A percentile compares a stretch with the other conserved stretches of the same genome.
These are phyloP conservation scores for Pelargonium fulgidum DNA, from an alignment of 441 rosid genomes.

Conservation along the genomic window DNA sequence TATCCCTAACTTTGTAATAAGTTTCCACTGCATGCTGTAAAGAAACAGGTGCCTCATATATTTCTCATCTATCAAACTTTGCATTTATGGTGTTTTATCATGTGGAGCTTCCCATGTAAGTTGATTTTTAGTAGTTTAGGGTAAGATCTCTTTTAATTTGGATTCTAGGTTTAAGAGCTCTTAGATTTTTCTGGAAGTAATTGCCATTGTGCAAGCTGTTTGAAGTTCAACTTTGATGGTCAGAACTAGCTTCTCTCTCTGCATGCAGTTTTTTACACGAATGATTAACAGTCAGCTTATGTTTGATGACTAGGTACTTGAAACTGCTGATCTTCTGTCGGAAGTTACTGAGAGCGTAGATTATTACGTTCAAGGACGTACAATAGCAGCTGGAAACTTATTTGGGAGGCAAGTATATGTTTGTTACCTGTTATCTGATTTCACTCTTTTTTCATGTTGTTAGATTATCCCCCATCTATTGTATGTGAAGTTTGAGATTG, in stretches of 20 bases:
- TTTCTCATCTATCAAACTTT: no score
- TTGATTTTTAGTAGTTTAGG: no score
- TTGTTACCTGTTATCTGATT: constrained; percentile 10
- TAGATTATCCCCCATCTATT: constrained; percentile 1
- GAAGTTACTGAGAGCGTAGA: constrained; percentile 99
- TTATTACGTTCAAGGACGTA: constrained; percentile 96
- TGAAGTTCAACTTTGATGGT: no score
- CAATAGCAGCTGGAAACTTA: constrained; percentile 92
- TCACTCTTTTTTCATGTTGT: constrained; percentile 1
- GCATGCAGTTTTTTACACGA: not conserved
- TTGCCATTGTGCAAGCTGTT: no score
- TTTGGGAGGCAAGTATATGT: constrained; percentile 70
- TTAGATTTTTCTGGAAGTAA: no score
- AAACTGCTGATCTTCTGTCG: constrained; percentile 91
- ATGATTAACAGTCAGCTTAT: constrained; percentile 11
- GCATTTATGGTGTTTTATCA: no score
- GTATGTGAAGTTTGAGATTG: not conserved
- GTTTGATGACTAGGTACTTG: constrained; percentile 64
- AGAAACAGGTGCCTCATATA: no score
- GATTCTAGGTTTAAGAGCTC: no score
- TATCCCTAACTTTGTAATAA: no score
- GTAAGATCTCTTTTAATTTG: no score
- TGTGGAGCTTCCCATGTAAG: no score
- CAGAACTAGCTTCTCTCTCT: not conserved
- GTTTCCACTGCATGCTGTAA: no score